phyloP scores from a whole-genome alignment of 345 rosid genomes.

The Garcia nutans region DNA sequence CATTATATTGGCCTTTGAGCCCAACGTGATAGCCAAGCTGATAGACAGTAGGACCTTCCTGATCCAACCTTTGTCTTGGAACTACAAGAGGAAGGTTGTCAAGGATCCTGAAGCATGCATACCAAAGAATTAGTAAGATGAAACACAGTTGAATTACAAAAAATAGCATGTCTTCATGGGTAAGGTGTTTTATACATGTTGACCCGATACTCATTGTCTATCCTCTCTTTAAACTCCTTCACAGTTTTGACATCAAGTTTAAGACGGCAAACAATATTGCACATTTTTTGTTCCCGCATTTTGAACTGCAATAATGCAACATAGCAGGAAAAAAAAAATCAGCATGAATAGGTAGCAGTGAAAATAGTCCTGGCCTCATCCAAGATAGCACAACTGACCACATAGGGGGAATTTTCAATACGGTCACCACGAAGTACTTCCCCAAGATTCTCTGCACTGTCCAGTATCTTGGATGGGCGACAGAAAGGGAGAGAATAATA shows the following conservation, averaged over 20 bases:
- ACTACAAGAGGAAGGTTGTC: constrained; percentile 96
- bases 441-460: constrained; percentile 96
- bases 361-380: not conserved
- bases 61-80: constrained; percentile 68
- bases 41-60: constrained; percentile 61
- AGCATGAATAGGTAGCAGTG: not conserved
- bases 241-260: constrained; percentile 59
- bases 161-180: not conserved
- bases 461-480: constrained; percentile 65
- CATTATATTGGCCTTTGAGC: constrained; percentile 80
- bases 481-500: constrained; percentile 78
- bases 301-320: constrained; percentile 58
- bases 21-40: constrained; percentile 95
- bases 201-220: constrained; percentile 86
- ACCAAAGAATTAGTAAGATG: constrained; percentile 27
- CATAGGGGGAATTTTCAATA: constrained; percentile 82
- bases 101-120: constrained; percentile 68
- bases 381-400: constrained; percentile 42
- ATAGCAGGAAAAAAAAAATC: constrained; percentile 20
- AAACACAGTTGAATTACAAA: not conserved
- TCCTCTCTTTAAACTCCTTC: constrained; percentile 80
- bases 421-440: constrained; percentile 99
- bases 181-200: constrained; percentile 60
- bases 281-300: constrained; percentile 89
- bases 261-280: constrained; percentile 56